Evolutionary conservation across 2,329 filamentous ascomycete species (phyloP), one percentile per base, ranked within the genome.

Genomic region (Leptographium radiaticola): DNA sequence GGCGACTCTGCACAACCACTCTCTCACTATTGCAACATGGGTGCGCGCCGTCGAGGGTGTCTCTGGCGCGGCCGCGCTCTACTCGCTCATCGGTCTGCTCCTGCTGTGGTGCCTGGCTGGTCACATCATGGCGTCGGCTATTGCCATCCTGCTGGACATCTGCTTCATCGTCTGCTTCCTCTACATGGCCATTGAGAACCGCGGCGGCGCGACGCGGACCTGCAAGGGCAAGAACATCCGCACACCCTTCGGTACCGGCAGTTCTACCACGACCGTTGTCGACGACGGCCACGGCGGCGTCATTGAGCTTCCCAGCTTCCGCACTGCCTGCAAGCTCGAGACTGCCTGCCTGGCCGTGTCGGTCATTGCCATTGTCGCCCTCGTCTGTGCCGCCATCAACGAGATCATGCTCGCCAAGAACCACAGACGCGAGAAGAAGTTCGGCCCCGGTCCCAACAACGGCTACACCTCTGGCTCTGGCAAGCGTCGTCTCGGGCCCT

Each of bases 101-200:
- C 71, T 94, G 40, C 83, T 91, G 10, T 89, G 87, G 73, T 93
- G 81, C 65, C 70, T 95, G 7, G 88, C 86, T 39, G 89, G 89
- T 33, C 76, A 86, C 57, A 73, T 76, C 6, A 74, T 91, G 67
- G 84, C 89, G 56, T 86, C 86, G 4, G 75, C 84, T 63, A 59
- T 93, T 53, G 86, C 80, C 58, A 80, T 95, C 58, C 57, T 90
- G 30, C 73, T 96, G 49, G 88, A 96, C 63, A 62, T 93, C 52
- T 77, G 77, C 62, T 95, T 95, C 68, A 71, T 81, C 52, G 87
- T 78, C 43, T 81, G 75, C 55, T 93, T 93, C 73, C 79, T 94
- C 64, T 94, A 89, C 64, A 79, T 96, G 56, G 88, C 89, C 1
- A 73, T 84, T 49, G 75, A 87, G 58, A 90, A 87, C 56, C 78